These are phyloP conservation scores for Lagenidium giganteum DNA, from an alignment of 352 stramenopile genomes.

Conservation along the genomic window DNA sequence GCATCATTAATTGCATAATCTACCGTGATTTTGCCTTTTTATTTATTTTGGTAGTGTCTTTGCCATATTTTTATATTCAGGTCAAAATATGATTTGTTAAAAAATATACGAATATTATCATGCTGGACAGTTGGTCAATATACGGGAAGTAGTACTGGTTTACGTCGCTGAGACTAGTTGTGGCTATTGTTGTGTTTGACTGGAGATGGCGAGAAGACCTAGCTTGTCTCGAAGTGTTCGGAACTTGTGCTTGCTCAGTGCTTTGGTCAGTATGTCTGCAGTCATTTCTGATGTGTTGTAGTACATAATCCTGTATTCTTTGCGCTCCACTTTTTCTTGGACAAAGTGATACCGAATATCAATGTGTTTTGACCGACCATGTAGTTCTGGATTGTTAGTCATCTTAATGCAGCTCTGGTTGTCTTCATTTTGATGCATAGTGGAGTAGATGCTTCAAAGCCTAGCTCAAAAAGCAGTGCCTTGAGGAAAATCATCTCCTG, in stretches of 20 bases:
- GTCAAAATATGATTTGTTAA: too few species aligned
- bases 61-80: too few species aligned
- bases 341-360: slow-evolving; percentile 32
- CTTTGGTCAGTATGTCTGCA: slow-evolving; percentile 29
- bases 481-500: slow-evolving; percentile 13
- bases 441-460: background rate
- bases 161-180: too few species aligned
- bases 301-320: slow-evolving; percentile 16
- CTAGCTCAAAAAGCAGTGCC: slow-evolving; percentile 2
- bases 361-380: slow-evolving; percentile 25
- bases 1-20: too few species aligned
- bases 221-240: background rate
- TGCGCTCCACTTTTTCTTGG: slow-evolving; percentile 20
- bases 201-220: too few species aligned
- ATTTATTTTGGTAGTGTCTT: too few species aligned
- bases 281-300: slow-evolving; percentile 20
- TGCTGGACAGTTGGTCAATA: too few species aligned
- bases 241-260: slow-evolving; percentile 12
- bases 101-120: too few species aligned
- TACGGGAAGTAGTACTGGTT: too few species aligned
- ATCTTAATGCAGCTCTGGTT: slow-evolving; percentile 33
- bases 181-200: too few species aligned
- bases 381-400: slow-evolving; percentile 19
- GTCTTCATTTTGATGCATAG: slow-evolving; percentile 19
- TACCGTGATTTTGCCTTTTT: too few species aligned